phyloP scores from a whole-genome alignment of 331 rosid genomes.

The Telfairia occidentalis region DNA sequence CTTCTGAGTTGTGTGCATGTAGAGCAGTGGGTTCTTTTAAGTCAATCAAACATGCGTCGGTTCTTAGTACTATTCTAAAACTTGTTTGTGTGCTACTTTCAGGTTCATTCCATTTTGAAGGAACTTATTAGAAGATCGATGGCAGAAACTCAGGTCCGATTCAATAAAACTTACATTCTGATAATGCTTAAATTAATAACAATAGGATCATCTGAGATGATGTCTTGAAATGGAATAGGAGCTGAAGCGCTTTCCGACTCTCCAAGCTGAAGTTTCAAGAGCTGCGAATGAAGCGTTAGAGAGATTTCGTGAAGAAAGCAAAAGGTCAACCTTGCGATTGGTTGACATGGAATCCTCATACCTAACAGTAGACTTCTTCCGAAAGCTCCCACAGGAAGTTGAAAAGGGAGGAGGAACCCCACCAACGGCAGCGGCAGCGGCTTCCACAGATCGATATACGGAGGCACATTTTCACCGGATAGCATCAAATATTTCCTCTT shows the following conservation, averaged over 20 bases:
- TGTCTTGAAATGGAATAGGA: conserved; percentile 51
- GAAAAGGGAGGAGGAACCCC: conserved; percentile 53
- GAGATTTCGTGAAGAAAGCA: conserved; percentile 76
- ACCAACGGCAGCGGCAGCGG: conserved; percentile 26
- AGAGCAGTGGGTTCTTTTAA: background rate
- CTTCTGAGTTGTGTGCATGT: background rate
- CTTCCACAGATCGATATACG: conserved; percentile 33
- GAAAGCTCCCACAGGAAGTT: conserved; percentile 53
- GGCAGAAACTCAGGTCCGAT: conserved; percentile 60
- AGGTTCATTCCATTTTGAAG: conserved; percentile 77
- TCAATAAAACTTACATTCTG: background rate
- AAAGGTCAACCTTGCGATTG: conserved; percentile 53
- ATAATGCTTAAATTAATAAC: background rate
- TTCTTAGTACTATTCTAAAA: background rate
- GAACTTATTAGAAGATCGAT: conserved; percentile 69
- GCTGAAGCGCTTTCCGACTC: conserved; percentile 66
- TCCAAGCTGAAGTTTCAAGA: conserved; percentile 56
- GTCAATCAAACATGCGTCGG: background rate
- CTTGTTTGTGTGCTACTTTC: conserved; percentile 10
- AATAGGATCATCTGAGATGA: background rate
- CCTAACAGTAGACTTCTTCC: conserved; percentile 73
- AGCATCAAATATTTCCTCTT: conserved; percentile 63
- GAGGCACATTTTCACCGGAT: conserved; percentile 64
- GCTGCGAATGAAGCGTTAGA: conserved; percentile 70
- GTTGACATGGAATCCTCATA: conserved; percentile 92